Evolutionary conservation across 1,284 basidiomycete genomes (phyloP).

Genomic region (Xerocomus minutiporus): DNA sequence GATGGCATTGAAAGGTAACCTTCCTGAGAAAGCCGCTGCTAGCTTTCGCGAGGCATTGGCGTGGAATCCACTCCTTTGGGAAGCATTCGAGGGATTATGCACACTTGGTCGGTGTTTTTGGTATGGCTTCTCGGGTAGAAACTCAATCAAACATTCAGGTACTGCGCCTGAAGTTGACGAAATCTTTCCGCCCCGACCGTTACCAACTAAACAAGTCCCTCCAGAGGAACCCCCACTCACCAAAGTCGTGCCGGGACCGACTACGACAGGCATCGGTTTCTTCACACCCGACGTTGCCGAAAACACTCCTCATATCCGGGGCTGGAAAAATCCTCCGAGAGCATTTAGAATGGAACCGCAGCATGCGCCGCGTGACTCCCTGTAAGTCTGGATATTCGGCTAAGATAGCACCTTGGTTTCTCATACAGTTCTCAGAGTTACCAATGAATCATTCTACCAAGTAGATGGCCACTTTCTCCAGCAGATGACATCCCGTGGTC

Average conservation of each 20-base stretch:
- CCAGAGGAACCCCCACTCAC: constrained; percentile 47
- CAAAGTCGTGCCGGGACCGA: constrained; percentile 38
- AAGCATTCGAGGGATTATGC: constrained; percentile 89
- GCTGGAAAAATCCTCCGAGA: constrained; percentile 48
- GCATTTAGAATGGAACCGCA: constrained; percentile 54
- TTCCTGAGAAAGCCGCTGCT: constrained; percentile 63
- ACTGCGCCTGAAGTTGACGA: constrained; percentile 63
- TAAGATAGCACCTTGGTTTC: constrained; percentile 4
- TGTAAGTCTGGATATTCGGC: constrained; percentile 42
- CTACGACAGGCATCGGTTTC: constrained; percentile 61
- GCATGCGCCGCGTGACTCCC: constrained; percentile 52
- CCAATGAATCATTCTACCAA: constrained; percentile 56
- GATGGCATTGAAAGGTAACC: constrained; percentile 70
- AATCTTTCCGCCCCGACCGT: constrained; percentile 61
- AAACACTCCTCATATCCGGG: constrained; percentile 49
- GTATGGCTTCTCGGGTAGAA: constrained; percentile 3
- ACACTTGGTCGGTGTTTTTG: constrained; percentile 57
- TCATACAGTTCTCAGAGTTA: constrained; percentile 38
- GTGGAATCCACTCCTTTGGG: constrained; percentile 84
- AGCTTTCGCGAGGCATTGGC: constrained; percentile 72
- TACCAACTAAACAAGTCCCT: constrained; percentile 49
- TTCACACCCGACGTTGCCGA: constrained; percentile 70
- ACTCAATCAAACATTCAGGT: constrained; percentile 41
- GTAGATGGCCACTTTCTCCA: constrained; percentile 59
- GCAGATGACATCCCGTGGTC: constrained; percentile 38